Evolutionary conservation across 345 rosid species (phyloP).

Genomic region (Luvunga scandens): DNA sequence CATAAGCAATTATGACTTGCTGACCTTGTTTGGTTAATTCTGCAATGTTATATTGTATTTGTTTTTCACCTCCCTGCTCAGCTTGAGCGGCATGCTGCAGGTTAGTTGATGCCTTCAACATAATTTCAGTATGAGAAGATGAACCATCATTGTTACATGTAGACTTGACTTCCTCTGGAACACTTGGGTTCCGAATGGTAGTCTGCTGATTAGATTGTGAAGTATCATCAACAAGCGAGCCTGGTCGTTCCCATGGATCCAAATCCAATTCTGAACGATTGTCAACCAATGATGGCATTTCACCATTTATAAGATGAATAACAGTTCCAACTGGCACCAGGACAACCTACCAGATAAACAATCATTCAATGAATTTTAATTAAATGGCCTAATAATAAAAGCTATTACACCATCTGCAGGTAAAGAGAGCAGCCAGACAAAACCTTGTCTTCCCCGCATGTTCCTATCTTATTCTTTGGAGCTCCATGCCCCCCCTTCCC

Average conservation of each 20-base stretch:
- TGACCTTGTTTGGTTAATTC: constrained; percentile 74
- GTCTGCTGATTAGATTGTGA: constrained; percentile 24
- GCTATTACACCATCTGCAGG: constrained; percentile 8
- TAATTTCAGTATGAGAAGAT: constrained; percentile 13
- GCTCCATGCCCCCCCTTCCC: constrained; percentile 77
- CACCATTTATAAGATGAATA: constrained; percentile 79
- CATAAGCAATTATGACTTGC: constrained; percentile 61
- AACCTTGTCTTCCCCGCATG: constrained; percentile 89
- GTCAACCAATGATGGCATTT: constrained; percentile 50
- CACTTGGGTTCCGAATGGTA: constrained; percentile 9
- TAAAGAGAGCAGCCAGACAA: neutral
- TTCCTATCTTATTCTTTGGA: constrained; percentile 85
- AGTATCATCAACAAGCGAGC: constrained; percentile 46
- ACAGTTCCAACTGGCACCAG: constrained; percentile 89
- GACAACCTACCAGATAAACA: constrained; percentile 44
- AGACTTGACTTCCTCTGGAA: constrained; percentile 26
- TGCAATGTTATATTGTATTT: constrained; percentile 58
- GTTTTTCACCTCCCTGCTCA: constrained; percentile 31
- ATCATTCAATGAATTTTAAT: neutral
- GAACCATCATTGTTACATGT: neutral
- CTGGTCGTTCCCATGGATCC: constrained; percentile 97
- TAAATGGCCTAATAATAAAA: constrained; percentile 8
- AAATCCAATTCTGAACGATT: constrained; percentile 33
- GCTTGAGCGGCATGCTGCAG: constrained; percentile 19
- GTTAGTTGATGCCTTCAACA: constrained; percentile 11